Base-by-base conservation (phyloP, 768 basidiomycete genomes). In the Boletus speciosus region DNA sequence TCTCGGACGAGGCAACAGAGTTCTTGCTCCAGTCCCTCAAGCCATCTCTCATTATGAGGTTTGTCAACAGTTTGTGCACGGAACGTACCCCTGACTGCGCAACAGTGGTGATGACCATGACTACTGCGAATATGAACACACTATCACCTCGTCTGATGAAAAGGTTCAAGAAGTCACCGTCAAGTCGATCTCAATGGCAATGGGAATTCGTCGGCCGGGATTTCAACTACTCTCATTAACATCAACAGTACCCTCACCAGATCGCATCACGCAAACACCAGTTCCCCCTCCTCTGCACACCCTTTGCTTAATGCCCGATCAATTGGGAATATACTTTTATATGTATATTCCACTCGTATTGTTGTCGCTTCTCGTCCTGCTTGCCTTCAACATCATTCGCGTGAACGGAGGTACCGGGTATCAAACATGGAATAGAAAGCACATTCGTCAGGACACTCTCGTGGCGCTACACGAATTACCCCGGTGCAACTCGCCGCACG, bases 71-170 rank as follows among this genome's bases (percentile, higher is more conserved):
- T 54, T 45, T 21, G 15, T n/a, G 12, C 11, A 42, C 29, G 3
- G 25, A 45, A 47, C 34, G 25, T 31, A 47, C 32, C 27, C 9
- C 60, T 59, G 49, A 59, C 45, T 31, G 37, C 52, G 36, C 54
- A 40, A 38, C 51, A 93, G 90, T 60, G 96, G 92, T 6, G 93
- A 98, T 69, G 94, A 98, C 65, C 94, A 97, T 67, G 96, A 98
- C 63, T 93, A 95, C 59, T 98, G 96, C 70, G 90, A 90, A 73
- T 83, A 85, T 64, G 74, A 75, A 66, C 83, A 86, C 67, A 60
- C 71, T 58, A 66, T 69, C 49, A 54, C 58, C 25, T 59, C 55
- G 6, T 57, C 61, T 29, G 29, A 51, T 9, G 38, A 59, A 25
- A 69, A 69, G 35, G 73, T 82, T 12, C 80, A 78, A 47, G 95